Evolutionary conservation across 768 basidiomycete genomes (phyloP), one percentile per base, ranked within the genome.

Genomic region (Chalciporus sphaerocephalus): DNA sequence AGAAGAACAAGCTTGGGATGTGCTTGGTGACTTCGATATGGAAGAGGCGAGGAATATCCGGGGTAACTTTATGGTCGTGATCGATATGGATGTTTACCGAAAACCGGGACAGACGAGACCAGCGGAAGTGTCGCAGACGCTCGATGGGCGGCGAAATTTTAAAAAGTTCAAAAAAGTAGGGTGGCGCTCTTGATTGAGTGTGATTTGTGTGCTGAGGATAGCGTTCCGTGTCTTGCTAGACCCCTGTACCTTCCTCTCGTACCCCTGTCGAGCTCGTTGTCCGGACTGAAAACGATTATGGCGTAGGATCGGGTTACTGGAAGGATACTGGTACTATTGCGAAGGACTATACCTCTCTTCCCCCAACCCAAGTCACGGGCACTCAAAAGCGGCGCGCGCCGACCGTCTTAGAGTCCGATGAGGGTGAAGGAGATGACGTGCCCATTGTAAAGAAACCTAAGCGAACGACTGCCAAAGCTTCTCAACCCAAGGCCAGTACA

Each of bases 11-110:
- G 72, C 75, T 37, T 85, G 82, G 83, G 73, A 69, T 2, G 60
- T 82, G 11, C 56, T 87, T 34, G 83, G 78, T 20, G 80, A 83
- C 30, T 84, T 87, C 59, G 83, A 77, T 18, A 34, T 6, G 6
- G 79, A 85, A 47, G 78, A 85, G 47, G 77, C 84, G 40, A 65
- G 62, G 4, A 74, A 75, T 46, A 33, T 89, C 28, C 62, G 83
- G 36, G 87, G 87, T 0, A 89, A 89, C 57, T 89, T 90, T 51
- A 88, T 90, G 87, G 78, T 85, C 3, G 76, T 88, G 22, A 66
- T 85, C 23, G 83, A 86, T 47, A 66, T 86, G 70, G 80, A 82
- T 23, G 69, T 83, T 9, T 73, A 67, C 57, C 71, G 68, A 47
- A 55, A 61, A 35, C 53, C 57, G 15, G 44, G 44, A 33, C 36